Evolutionary conservation across 139 green algal species (phyloP).

Genomic region (Picochlorum sp.): DNA sequence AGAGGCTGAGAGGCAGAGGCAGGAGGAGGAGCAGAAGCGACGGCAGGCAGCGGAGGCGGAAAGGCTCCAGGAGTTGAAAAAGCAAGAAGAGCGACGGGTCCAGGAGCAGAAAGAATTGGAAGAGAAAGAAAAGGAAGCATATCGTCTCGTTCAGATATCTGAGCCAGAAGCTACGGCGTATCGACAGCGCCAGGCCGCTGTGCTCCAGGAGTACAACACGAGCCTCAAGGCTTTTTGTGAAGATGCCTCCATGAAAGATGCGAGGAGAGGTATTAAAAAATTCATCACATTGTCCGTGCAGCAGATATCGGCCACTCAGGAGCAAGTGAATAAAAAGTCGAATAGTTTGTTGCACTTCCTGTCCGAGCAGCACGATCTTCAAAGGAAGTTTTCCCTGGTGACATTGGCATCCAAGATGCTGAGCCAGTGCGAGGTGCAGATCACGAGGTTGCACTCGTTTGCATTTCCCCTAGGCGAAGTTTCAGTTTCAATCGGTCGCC

Average conservation of each 20-base stretch:
- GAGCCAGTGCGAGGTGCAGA: conserved; percentile 48
- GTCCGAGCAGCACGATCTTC: conserved; percentile 19
- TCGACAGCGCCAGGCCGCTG: conserved; percentile 11
- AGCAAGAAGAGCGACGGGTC: neutral
- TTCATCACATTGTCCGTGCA: conserved; percentile 65
- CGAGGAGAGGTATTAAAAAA: conserved; percentile 53
- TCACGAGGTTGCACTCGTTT: conserved; percentile 45
- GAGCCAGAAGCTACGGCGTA: neutral
- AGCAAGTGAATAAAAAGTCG: conserved; percentile 48
- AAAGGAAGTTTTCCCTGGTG: conserved; percentile 38
- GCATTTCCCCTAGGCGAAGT: conserved; percentile 59
- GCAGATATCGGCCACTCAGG: conserved; percentile 58
- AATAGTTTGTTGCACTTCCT: conserved; percentile 38
- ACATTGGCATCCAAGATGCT: conserved; percentile 50
- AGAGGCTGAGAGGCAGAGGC: neutral
- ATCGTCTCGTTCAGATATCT: neutral
- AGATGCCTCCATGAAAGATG: conserved; percentile 38
- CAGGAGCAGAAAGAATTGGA: neutral
- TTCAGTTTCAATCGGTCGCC: conserved; percentile 39
- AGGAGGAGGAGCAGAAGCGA: no score
- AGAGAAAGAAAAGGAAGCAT: neutral
- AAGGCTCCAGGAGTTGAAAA: neutral
- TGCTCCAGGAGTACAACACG: conserved; percentile 21
- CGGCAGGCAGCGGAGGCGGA: neutral
- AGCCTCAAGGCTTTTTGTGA: conserved; percentile 17